phyloP scores from a whole-genome alignment of 441 rosid genomes.

The Populus hybrid region DNA sequence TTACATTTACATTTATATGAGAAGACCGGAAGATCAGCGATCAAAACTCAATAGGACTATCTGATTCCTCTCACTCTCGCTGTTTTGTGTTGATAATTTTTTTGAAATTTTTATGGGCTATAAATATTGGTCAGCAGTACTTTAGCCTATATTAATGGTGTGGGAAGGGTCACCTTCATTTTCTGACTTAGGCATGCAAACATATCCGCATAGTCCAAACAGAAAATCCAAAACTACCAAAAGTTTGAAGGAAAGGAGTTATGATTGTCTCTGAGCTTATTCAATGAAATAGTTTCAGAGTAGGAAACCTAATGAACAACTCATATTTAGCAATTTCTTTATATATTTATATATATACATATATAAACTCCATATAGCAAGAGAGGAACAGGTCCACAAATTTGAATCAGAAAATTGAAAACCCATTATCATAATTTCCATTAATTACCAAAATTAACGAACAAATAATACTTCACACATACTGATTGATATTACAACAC shows the following conservation, averaged over 20 bases:
- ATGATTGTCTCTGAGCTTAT: conserved; percentile 24
- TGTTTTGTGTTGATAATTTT: not conserved
- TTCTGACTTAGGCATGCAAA: conserved; percentile 28
- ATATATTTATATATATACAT: too few species aligned
- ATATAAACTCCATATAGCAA: too few species aligned
- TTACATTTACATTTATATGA: conserved; percentile 27
- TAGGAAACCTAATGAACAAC: conserved; percentile 19
- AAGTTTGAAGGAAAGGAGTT: conserved; percentile 19
- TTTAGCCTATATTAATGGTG: conserved; percentile 27
- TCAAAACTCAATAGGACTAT: conserved; percentile 4
- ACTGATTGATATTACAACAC: conserved; percentile 14
- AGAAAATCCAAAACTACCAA: conserved; percentile 41
- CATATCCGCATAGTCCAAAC: conserved; percentile 43
- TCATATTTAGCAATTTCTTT: not conserved
- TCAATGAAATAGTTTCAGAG: conserved; percentile 33
- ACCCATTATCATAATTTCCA: conserved; percentile 17
- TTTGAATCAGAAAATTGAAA: not conserved
- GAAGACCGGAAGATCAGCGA: conserved; percentile 11
- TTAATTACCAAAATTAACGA: conserved; percentile 28
- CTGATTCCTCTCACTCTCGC: conserved; percentile 12
- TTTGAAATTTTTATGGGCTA: conserved; percentile 24
- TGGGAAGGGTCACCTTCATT: conserved; percentile 25
- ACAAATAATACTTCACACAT: conserved; percentile 20
- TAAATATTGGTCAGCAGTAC: conserved; percentile 26
- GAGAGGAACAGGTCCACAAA: not conserved